Base-by-base conservation (phyloP, 225 moss, liverwort and hornwort genomes). In the Pseudoscleropodium purum region DNA sequence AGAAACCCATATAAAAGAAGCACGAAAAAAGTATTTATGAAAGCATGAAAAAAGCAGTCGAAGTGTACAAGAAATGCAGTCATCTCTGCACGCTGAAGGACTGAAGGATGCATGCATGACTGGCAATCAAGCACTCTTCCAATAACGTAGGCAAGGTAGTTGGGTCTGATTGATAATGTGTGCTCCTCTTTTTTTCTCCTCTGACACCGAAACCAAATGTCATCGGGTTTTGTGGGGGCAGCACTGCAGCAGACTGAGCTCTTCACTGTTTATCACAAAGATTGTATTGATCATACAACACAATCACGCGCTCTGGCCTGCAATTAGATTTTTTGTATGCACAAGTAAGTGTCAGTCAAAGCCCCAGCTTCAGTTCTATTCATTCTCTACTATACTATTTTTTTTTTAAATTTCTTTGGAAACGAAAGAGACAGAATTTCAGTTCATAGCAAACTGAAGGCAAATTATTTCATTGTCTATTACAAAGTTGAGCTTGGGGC, bases 31-130 rank as follows among this genome's bases (percentile, higher is more conserved):
- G 17, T 4, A 0, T 6, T 20, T 21, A 21, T 21, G 21, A 57
- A 21, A 57, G 10, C 9, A 57, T 57, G 9, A 31, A 64, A 33
- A 29, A 75, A 47, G 47, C 0, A 0, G 11, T 7, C 1, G 0
- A 34, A 34, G 34, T 34, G 52, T 54, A 78, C 54, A 54, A 37
- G 24, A 54, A 78, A 36, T 54, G 77, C 52, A 54, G 77, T 4
- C 15, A 24, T 24, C 36, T 54, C 54, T 78, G 78, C 54, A 54
- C 54, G 2, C 37, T 4, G 24, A 54, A 54, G 54, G 12, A 5
- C 61, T 26, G 25, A 25, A 54, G 37, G 15, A 36, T 54, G 36
- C 77, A 36, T 54, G 15, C 24, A 77, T 23, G 77, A 52, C 77
- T 36, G 36, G 36, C 78, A 78, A 78, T 78, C 78, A 37, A 78